These are phyloP conservation scores for Phytophthora sansomeana DNA, from an alignment of 352 stramenopile genomes.

Conservation along the genomic window DNA sequence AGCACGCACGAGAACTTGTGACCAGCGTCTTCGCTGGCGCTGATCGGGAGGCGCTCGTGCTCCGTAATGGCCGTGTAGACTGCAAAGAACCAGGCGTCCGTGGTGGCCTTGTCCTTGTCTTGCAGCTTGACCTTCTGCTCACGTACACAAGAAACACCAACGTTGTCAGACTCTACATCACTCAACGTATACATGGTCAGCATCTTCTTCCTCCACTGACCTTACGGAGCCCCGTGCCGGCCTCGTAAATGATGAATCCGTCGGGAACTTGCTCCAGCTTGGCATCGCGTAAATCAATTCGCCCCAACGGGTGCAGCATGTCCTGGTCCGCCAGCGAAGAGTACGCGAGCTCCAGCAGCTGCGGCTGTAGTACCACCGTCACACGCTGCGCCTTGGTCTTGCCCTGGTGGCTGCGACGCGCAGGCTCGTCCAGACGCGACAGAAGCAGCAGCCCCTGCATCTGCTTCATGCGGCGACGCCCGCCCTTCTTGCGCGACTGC, in stretches of 20 bases:
- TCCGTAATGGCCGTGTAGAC: slow-evolving; percentile 82
- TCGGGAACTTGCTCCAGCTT: slow-evolving; percentile 79
- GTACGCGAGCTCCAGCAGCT: slow-evolving; percentile 72
- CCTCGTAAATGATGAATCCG: slow-evolving; percentile 79
- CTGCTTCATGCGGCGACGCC: slow-evolving; percentile 78
- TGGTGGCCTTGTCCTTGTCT: slow-evolving; percentile 80
- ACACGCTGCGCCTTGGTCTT: slow-evolving; percentile 54
- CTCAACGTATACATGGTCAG: slow-evolving; percentile 3
- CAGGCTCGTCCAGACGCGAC: slow-evolving; percentile 45
- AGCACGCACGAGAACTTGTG: slow-evolving; percentile 63
- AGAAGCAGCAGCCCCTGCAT: slow-evolving; percentile 82
- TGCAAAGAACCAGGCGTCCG: slow-evolving; percentile 81
- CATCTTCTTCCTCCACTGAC: slow-evolving; percentile 31
- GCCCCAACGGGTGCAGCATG: slow-evolving; percentile 68
- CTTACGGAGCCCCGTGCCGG: slow-evolving; percentile 45
- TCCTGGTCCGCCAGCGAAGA: slow-evolving; percentile 78
- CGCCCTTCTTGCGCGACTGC: slow-evolving; percentile 44
- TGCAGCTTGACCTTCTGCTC: slow-evolving; percentile 76
- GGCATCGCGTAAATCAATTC: slow-evolving; percentile 61
- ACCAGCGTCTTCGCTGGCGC: slow-evolving; percentile 43
- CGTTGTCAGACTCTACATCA: slow-evolving; percentile 1
- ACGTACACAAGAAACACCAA: slow-evolving; percentile 3
- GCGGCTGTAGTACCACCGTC: slow-evolving; percentile 73
- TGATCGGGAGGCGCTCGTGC: slow-evolving; percentile 57
- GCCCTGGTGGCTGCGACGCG: slow-evolving; percentile 22